These are phyloP conservation scores for Blastobotrys illinoisensis DNA, from an alignment of 1,139 yeast species.

Conservation along the genomic window DNA sequence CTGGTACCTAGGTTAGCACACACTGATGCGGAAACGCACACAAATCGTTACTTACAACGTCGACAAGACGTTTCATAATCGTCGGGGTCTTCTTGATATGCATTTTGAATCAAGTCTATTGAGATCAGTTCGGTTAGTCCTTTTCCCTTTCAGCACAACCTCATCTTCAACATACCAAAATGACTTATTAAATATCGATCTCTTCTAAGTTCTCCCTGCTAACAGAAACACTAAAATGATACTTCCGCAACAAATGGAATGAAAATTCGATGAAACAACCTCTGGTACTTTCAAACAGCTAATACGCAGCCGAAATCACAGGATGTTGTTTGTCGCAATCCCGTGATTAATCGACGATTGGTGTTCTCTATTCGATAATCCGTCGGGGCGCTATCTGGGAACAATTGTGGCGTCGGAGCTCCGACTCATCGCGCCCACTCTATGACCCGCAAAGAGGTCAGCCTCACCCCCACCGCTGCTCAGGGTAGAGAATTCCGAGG, in stretches of 20 bases:
- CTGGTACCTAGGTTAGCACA: conserved; percentile 21
- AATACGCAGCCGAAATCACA: neutral
- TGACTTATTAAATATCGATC: neutral
- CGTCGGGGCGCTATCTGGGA: neutral
- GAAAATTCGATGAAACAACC: neutral
- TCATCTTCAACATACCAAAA: neutral
- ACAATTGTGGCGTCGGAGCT: neutral
- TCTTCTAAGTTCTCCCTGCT: neutral
- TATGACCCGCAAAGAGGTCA: too few relatives aligned
- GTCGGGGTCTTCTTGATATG: conserved; percentile 27
- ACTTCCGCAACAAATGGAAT: neutral
- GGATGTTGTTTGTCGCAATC: neutral
- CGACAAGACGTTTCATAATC: conserved; percentile 26
- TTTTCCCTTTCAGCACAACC: neutral
- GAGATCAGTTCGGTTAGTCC: neutral
- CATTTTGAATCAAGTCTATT: conserved; percentile 4
- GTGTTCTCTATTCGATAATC: neutral
- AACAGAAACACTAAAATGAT: neutral
- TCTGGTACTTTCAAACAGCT: neutral
- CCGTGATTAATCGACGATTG: neutral
- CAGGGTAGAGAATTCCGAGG: too few relatives aligned
- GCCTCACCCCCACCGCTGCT: too few relatives aligned
- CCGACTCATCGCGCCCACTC: neutral
- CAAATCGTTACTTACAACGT: conserved; percentile 23
- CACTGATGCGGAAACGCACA: neutral